phyloP scores from a whole-genome alignment of 441 rosid species.

The Populus hybrid region DNA sequence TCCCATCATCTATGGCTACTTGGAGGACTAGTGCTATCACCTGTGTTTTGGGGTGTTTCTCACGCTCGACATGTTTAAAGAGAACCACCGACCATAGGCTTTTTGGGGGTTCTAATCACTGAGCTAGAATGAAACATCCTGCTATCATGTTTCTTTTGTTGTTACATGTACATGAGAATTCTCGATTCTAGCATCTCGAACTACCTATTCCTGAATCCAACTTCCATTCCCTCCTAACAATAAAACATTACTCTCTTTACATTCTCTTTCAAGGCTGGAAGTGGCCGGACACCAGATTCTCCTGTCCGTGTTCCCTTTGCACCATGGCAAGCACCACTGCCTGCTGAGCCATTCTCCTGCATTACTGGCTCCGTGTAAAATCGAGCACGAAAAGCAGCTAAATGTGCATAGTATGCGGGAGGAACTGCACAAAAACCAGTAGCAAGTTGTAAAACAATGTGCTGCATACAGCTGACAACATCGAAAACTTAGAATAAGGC shows the following conservation, averaged over 20 bases:
- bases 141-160: constrained; percentile 10
- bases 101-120: constrained; percentile 10
- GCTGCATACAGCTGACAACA: no score
- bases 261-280: constrained; percentile 84
- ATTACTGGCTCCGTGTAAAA: no score
- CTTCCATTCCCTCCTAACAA: constrained; percentile 36
- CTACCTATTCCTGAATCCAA: background rate
- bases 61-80: constrained; percentile 1
- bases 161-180: constrained; percentile 16
- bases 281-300: constrained; percentile 47
- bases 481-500: no score
- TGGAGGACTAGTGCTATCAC: constrained; percentile 4
- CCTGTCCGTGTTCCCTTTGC: constrained; percentile 12
- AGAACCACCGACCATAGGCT: constrained; percentile 13
- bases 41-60: constrained; percentile 3
- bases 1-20: constrained; percentile 8
- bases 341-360: no score
- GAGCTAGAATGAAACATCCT: constrained; percentile 10
- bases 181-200: background rate
- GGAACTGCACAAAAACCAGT: no score
- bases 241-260: constrained; percentile 95
- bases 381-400: no score
- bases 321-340: no score
- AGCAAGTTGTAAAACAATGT: no score
- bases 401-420: no score